phyloP scores from a whole-genome alignment of 768 basidiomycete species.

The Leccinum aurantiacum region DNA sequence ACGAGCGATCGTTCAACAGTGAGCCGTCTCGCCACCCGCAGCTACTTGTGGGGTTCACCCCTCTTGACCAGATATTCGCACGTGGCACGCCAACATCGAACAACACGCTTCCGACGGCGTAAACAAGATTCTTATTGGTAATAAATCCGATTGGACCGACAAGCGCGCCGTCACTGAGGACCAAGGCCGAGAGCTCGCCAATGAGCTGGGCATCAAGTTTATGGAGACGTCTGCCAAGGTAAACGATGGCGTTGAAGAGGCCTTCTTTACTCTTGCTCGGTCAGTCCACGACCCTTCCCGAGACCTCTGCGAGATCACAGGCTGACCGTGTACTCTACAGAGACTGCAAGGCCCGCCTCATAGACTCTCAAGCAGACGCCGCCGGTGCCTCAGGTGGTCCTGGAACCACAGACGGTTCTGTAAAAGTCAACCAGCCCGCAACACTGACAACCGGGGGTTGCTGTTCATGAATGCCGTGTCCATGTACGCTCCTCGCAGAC shows the following conservation, averaged over 20 bases:
- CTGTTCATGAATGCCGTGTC: conserved; percentile 42
- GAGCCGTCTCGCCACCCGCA: conserved; percentile 31
- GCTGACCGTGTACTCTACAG: conserved; percentile 39
- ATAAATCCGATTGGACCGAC: conserved; percentile 98
- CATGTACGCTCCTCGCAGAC: conserved; percentile 6
- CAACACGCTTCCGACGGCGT: conserved; percentile 98
- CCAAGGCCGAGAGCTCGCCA: conserved; percentile 88
- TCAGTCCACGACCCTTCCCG: conserved; percentile 38
- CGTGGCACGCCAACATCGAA: conserved; percentile 97
- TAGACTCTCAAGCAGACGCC: conserved; percentile 85
- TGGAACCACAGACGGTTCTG: conserved; percentile 52
- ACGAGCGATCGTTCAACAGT: conserved; percentile 96
- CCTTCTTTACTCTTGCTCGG: conserved; percentile 97
- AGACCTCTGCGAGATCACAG: neutral
- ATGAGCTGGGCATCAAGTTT: conserved; percentile 93
- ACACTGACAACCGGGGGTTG: conserved; percentile 48
- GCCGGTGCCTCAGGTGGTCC: conserved; percentile 38
- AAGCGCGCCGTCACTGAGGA: conserved; percentile 90
- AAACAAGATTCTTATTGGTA: conserved; percentile 98
- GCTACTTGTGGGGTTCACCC: conserved; percentile 10
- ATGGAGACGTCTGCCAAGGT: conserved; percentile 98
- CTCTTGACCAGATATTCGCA: conserved; percentile 78
- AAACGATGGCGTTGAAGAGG: conserved; percentile 97
- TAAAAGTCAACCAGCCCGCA: conserved; percentile 64
- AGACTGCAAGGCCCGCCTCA: conserved; percentile 96